Conservation (phyloP, 1,139 yeast genomes). For the Pichia sp. region DNA sequence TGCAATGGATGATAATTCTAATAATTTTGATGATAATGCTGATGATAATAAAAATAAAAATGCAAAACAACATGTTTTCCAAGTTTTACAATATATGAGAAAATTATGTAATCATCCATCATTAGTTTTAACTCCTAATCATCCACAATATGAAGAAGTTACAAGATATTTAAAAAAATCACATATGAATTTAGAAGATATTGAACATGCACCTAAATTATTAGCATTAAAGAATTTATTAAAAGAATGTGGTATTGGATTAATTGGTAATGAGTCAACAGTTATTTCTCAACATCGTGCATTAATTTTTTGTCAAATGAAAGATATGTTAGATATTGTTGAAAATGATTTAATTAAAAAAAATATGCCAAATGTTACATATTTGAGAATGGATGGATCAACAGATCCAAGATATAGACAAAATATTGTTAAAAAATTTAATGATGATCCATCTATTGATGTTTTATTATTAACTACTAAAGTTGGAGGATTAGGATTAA, state of each 20-base stretch:
- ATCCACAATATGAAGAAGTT: slow-evolving; percentile 75
- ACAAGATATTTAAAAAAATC: slow-evolving; percentile 51
- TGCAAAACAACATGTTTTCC: slow-evolving; percentile 89
- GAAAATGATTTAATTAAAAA: slow-evolving; percentile 81
- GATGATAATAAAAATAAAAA: slow-evolving; percentile 35
- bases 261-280: slow-evolving; percentile 37
- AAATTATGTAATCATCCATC: slow-evolving; percentile 97
- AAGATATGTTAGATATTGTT: slow-evolving; percentile 96
- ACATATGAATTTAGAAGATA: slow-evolving; percentile 57
- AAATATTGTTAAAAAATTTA: slow-evolving; percentile 83
- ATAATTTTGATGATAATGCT: slow-evolving; percentile 32
- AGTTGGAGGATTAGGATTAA: slow-evolving; percentile 96
- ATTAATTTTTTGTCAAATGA: slow-evolving; percentile 88
- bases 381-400: slow-evolving; percentile 91
- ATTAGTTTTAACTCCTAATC: slow-evolving; percentile 75
- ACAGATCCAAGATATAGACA: slow-evolving; percentile 93
- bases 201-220: slow-evolving; percentile 86
- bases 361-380: slow-evolving; percentile 85
- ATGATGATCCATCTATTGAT: slow-evolving; percentile 95
- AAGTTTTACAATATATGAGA: slow-evolving; percentile 94
- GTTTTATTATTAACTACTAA: slow-evolving; percentile 87
- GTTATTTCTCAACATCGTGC: slow-evolving; percentile 96
- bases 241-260: slow-evolving; percentile 92
- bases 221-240: slow-evolving; percentile 74
- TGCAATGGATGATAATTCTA: slow-evolving; percentile 25